Percentiles rank a stretch among this genome's conserved stretches.
Conservation (phyloP, 2,329 filamentous ascomycete genomes). For the Aspergillus proliferans region DNA sequence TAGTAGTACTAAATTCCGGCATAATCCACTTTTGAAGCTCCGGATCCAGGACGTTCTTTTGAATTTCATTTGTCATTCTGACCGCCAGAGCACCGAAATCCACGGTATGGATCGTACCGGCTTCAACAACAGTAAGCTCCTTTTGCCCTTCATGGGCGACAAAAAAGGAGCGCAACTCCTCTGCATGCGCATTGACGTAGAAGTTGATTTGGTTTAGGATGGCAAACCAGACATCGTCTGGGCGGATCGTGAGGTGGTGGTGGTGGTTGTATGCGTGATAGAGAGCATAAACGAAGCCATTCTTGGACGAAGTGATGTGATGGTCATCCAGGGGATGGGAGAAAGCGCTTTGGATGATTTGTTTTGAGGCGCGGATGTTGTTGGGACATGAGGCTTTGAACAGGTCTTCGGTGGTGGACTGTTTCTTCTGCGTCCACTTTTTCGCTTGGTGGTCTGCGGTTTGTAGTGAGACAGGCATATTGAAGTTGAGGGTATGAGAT, state of each 20-base stretch:
- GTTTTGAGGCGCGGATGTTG: background rate
- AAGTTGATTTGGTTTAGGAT: constrained; percentile 46
- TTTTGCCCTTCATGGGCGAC: constrained; percentile 40
- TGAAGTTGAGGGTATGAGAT: background rate
- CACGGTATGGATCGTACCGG: background rate
- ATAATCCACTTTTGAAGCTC: constrained; percentile 45
- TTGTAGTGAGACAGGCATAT: constrained; percentile 2
- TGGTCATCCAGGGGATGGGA: background rate
- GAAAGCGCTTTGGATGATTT: background rate
- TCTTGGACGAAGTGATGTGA: constrained; percentile 2
- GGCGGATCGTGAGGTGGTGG: constrained; percentile 43
- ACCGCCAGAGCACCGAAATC: constrained; percentile 24
- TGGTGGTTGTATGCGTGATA: constrained; percentile 18
- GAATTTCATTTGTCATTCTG: constrained; percentile 35
- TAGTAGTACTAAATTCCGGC: constrained; percentile 49
- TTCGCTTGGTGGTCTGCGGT: background rate
- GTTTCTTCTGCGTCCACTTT: background rate
- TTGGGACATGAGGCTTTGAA: background rate
- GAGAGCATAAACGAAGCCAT: constrained; percentile 10
- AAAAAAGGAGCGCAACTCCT: constrained; percentile 40
- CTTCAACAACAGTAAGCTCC: constrained; percentile 28
- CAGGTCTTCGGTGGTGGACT: background rate
- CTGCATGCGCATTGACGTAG: constrained; percentile 43
- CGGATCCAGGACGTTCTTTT: constrained; percentile 38
- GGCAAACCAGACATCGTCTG: constrained; percentile 50